Percentiles rank a stretch among this genome's conserved stretches.
Conservation (phyloP, 1,139 yeast species). For the Geotrichum europaeum region DNA sequence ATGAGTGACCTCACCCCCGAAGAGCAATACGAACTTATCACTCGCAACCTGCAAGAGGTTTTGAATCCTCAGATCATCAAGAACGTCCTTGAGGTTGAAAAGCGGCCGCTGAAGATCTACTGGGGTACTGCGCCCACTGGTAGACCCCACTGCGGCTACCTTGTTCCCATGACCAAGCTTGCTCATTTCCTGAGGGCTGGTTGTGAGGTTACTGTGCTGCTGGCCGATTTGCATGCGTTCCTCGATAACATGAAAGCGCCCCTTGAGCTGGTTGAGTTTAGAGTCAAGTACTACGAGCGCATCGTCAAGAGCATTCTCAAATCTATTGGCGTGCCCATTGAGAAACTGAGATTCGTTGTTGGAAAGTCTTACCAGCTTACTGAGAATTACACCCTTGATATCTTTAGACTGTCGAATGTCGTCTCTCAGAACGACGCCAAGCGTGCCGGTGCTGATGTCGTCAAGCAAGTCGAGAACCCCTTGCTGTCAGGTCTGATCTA, state of each 20-base stretch:
- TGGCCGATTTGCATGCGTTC: conserved; percentile 97
- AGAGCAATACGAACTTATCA: conserved; percentile 71
- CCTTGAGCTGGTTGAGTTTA: conserved; percentile 77
- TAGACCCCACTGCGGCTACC: conserved; percentile 96
- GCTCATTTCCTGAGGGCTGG: conserved; percentile 96
- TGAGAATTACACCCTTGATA: conserved; percentile 76
- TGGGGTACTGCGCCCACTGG: conserved; percentile 95
- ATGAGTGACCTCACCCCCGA: conserved; percentile 37
- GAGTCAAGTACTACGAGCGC: conserved; percentile 84
- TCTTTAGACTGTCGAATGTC: conserved; percentile 72
- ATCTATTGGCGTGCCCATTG: conserved; percentile 79
- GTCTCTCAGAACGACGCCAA: conserved; percentile 94
- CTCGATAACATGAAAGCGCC: conserved; percentile 99
- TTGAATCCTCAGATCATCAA: conserved; percentile 84
- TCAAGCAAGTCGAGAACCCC: conserved; percentile 93
- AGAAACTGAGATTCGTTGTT: conserved; percentile 70
- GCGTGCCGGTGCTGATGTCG: conserved; percentile 99
- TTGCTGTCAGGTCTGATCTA: conserved; percentile 88
- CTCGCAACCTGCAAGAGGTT: conserved; percentile 85
- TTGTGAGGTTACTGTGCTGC: conserved; percentile 82
- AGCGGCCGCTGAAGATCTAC: conserved; percentile 79
- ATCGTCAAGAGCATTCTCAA: conserved; percentile 77
- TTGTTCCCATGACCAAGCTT: conserved; percentile 93
- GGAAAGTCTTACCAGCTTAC: conserved; percentile 86
- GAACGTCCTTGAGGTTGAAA: conserved; percentile 69